Evolutionary conservation across 768 basidiomycete species (phyloP).

Genomic region (Pholiota molesta): DNA sequence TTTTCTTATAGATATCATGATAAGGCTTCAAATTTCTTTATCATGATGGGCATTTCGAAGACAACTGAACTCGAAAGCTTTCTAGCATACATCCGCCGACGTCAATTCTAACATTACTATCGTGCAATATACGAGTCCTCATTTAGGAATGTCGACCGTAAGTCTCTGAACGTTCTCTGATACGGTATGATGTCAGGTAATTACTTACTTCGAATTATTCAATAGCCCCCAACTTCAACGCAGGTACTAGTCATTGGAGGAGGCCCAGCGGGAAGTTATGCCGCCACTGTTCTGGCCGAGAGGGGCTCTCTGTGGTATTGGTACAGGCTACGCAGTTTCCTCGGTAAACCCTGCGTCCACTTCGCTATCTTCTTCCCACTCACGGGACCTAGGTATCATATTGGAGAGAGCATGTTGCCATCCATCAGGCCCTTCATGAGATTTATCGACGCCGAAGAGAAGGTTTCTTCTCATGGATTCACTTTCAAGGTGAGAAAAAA

Average conservation of each 20-base stretch:
- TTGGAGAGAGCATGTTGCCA: conserved; percentile 21
- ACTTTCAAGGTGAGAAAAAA: conserved; percentile 10
- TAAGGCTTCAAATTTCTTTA: neutral
- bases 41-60: neutral
- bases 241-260: conserved; percentile 55
- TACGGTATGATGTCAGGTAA: neutral
- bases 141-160: neutral
- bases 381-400: conserved; percentile 33
- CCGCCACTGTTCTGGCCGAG: conserved; percentile 60
- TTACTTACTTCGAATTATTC: neutral
- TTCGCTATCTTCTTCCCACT: neutral
- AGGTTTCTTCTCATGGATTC: conserved; percentile 37
- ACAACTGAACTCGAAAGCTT: neutral
- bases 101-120: neutral
- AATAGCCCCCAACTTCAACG: neutral
- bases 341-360: conserved; percentile 34
- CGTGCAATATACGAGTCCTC: neutral
- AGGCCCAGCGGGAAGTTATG: conserved; percentile 60
- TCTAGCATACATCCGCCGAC: neutral
- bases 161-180: neutral
- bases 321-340: conserved; percentile 61
- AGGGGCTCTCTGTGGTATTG: conserved; percentile 59
- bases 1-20: neutral
- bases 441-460: conserved; percentile 40
- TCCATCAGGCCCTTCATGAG: conserved; percentile 32